Evolutionary conservation across 352 stramenopile genomes (phyloP).

Genomic region (Globisporangium okanoganense): DNA sequence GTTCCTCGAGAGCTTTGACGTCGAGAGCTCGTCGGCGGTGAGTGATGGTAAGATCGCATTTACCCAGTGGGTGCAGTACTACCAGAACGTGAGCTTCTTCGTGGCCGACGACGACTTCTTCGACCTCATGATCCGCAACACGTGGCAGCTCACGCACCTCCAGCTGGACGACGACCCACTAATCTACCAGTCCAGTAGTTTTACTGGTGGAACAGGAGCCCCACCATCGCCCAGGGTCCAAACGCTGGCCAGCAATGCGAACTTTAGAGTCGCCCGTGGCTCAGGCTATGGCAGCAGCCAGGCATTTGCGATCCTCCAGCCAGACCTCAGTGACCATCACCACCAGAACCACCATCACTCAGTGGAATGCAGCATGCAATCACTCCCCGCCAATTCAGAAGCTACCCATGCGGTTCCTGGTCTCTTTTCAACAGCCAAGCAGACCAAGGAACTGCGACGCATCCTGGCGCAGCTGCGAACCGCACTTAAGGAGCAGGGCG

Average conservation of each 20-base stretch:
- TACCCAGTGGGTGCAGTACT: slow-evolving; percentile 77
- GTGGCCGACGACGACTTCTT: slow-evolving; percentile 90
- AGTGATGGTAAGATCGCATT: slow-evolving; percentile 31
- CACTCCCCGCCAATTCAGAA: slow-evolving; percentile 1
- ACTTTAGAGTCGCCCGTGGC: slow-evolving; percentile 21
- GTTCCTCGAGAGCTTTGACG: slow-evolving; percentile 75
- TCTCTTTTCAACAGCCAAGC: slow-evolving; percentile 27
- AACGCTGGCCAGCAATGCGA: not conserved
- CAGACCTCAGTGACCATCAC: slow-evolving; percentile 43
- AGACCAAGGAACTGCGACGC: slow-evolving; percentile 61
- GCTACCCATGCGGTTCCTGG: not conserved
- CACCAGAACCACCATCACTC: slow-evolving; percentile 15
- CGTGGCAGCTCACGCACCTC: slow-evolving; percentile 55
- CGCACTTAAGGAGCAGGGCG: slow-evolving; percentile 60
- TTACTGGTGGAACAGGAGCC: not conserved
- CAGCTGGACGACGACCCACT: slow-evolving; percentile 6
- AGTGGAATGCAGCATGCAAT: not conserved
- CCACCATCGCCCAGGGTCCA: not conserved
- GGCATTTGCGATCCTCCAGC: slow-evolving; percentile 58
- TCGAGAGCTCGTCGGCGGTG: slow-evolving; percentile 24
- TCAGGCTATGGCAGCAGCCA: slow-evolving; percentile 48
- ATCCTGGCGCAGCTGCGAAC: slow-evolving; percentile 49
- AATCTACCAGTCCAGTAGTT: not conserved
- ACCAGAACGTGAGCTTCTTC: slow-evolving; percentile 86
- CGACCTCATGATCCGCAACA: slow-evolving; percentile 86